Base-by-base conservation (phyloP, 345 rosid genomes). In the Syzygium jambos region DNA sequence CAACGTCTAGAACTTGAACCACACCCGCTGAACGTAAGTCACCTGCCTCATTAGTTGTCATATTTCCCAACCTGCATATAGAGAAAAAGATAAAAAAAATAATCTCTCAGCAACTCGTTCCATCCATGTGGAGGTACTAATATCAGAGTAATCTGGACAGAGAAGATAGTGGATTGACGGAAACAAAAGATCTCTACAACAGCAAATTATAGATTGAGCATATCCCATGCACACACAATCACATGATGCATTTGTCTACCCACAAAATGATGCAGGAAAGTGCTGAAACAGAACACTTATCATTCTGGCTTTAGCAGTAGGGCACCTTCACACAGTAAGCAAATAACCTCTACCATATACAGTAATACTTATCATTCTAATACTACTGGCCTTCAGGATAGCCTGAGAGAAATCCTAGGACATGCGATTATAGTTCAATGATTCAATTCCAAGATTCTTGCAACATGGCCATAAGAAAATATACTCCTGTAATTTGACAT, bases 21-120 rank as follows among this genome's bases (percentile, higher is more conserved):
- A 98, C 96, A 14, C 99, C 99, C 29, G 95, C 98, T 85, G 98
- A 94, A 86, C 90, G 92, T 51, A 98, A 94, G 91, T 98, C 98
- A 84, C 99, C 98, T 27, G 89, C 93, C 87, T 95, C 96, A 78
- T 92, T 89, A 88, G 99, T 96, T 46, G 86, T 91, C 98, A 96
- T 95, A 86, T 91, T 93, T 53, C 98, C 99, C 88, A 98, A 89
- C 95, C 99, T 97, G 91, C 84, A 23, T 78, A 53, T 41, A 61
- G 19, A 59, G 23, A 51, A 38, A 34, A 73, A 34, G 41, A 43
- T 41, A 19, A 73, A 57, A 73, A 73, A 7, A 38, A 19, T 38
- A 27, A 73, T 38, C 49, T 38, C 82, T 73, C 23, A 38, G 49
- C 49, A 73, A 73, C 82, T 73, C 82, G 38, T 19, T 73, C 49